Percentiles rank a stretch among this genome's conserved stretches.
Evolutionary conservation across 2,329 filamentous ascomycete species (phyloP).

Genomic region (Madurella fahalii): DNA sequence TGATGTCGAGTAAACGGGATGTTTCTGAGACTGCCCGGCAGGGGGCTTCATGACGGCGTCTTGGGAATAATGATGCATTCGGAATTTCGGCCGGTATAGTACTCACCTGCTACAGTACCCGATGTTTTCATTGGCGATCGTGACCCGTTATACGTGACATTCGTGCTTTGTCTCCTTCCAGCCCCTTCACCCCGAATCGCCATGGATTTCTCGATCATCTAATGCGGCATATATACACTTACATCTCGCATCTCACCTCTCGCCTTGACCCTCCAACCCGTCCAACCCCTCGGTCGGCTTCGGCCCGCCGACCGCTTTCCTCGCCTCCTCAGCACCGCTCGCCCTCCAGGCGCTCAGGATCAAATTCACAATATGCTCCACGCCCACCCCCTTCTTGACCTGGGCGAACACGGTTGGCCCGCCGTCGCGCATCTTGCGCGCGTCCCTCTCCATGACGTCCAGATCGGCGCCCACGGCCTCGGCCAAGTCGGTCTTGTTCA

Average conservation of each 20-base stretch:
- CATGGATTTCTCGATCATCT: neutral
- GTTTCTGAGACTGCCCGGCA: neutral
- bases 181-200: neutral
- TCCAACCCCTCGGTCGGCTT: constrained; percentile 54
- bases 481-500: constrained; percentile 96
- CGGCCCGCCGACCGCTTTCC: constrained; percentile 52
- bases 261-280: constrained; percentile 30
- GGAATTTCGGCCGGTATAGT: neutral
- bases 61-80: constrained; percentile 17
- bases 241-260: neutral
- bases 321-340: constrained; percentile 69
- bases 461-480: constrained; percentile 87
- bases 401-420: constrained; percentile 94
- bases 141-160: neutral
- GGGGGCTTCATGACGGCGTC: constrained; percentile 14
- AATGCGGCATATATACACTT: neutral
- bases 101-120: neutral
- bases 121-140: neutral
- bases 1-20: constrained; percentile 9
- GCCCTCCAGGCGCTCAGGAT: constrained; percentile 90
- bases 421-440: constrained; percentile 89
- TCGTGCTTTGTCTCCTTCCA: neutral
- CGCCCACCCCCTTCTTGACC: constrained; percentile 86
- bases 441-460: constrained; percentile 89
- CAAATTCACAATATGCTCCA: constrained; percentile 82